Conservation (phyloP, 345 rosid genomes). For the Viola odorata region DNA sequence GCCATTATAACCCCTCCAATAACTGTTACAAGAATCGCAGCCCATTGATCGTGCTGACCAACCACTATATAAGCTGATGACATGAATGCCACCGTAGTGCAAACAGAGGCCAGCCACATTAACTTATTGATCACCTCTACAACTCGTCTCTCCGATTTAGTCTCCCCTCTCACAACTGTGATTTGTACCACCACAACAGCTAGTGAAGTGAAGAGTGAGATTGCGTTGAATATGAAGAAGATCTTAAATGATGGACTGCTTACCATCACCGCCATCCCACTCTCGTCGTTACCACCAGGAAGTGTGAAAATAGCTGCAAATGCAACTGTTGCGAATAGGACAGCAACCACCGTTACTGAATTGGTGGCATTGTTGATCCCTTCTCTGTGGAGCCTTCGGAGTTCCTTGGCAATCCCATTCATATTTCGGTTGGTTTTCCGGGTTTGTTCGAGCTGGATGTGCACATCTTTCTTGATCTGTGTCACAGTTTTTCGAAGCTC, state of each 20-base stretch:
- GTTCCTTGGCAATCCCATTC: slow-evolving; percentile 69
- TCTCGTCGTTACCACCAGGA: slow-evolving; percentile 65
- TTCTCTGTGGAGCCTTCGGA: slow-evolving; percentile 67
- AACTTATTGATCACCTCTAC: slow-evolving; percentile 81
- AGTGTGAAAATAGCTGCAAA: slow-evolving; percentile 79
- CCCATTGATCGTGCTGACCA: slow-evolving; percentile 60
- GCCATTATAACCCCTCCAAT: slow-evolving; percentile 70
- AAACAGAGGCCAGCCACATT: slow-evolving; percentile 95
- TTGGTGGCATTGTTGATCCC: slow-evolving; percentile 87
- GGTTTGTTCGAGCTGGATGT: slow-evolving; percentile 82
- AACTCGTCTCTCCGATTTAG: slow-evolving; percentile 70
- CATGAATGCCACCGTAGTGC: slow-evolving; percentile 69
- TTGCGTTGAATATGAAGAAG: slow-evolving; percentile 64
- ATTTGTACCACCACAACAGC: slow-evolving; percentile 93
- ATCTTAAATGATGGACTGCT: slow-evolving; percentile 46
- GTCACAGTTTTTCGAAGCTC: slow-evolving; percentile 75
- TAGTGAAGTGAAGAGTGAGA: slow-evolving; percentile 78
- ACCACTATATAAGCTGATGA: slow-evolving; percentile 82
- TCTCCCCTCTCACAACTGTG: slow-evolving; percentile 79
- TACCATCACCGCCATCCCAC: slow-evolving; percentile 56
- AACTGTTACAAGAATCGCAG: slow-evolving; percentile 68
- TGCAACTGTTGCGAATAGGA: slow-evolving; percentile 90
- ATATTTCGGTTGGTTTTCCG: slow-evolving; percentile 77
- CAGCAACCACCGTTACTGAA: slow-evolving; percentile 84
- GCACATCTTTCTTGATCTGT: slow-evolving; percentile 75